Evolutionary conservation across 2,329 filamentous ascomycete species (phyloP).

Genomic region (Chalaropsis thielavioides): DNA sequence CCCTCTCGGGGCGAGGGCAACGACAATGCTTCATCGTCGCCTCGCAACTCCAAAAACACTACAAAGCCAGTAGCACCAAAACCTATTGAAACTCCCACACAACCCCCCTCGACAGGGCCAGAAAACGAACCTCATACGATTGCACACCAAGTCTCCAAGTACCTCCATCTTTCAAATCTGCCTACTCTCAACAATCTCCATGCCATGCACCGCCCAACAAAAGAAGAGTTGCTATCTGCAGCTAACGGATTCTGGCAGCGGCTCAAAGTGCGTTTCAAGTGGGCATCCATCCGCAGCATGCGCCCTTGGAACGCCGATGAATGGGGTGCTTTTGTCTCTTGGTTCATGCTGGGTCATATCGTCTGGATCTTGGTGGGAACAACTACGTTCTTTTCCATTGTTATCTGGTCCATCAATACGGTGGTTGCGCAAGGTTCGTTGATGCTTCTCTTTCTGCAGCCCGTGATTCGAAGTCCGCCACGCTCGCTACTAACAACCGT

Average conservation of each 20-base stretch:
- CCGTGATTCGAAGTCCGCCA: not conserved
- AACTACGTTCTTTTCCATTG: conserved; percentile 87
- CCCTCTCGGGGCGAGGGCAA: not conserved
- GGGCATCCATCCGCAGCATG: conserved; percentile 88
- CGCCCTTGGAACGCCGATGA: conserved; percentile 93
- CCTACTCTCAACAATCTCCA: conserved; percentile 25
- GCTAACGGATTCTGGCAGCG: conserved; percentile 88
- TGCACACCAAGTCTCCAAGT: conserved; percentile 41
- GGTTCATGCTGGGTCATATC: conserved; percentile 85
- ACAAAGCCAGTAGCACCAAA: not conserved
- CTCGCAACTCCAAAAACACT: not conserved
- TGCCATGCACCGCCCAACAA: conserved; percentile 51
- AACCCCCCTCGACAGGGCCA: not conserved
- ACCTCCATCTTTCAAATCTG: conserved; percentile 49
- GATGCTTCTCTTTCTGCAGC: not conserved
- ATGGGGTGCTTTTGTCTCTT: conserved; percentile 85
- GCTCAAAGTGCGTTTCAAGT: conserved; percentile 85
- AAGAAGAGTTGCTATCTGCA: conserved; percentile 82
- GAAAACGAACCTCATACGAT: conserved; percentile 29
- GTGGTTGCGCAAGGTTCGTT: conserved; percentile 76
- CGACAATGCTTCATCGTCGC: not conserved
- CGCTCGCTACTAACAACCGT: not conserved
- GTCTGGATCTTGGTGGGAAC: conserved; percentile 95
- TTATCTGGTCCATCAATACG: conserved; percentile 86
- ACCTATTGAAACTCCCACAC: not conserved